These are phyloP conservation scores for Dictyophora rubrovolvata DNA, from an alignment of 768 basidiomycete species.

Conservation along the genomic window DNA sequence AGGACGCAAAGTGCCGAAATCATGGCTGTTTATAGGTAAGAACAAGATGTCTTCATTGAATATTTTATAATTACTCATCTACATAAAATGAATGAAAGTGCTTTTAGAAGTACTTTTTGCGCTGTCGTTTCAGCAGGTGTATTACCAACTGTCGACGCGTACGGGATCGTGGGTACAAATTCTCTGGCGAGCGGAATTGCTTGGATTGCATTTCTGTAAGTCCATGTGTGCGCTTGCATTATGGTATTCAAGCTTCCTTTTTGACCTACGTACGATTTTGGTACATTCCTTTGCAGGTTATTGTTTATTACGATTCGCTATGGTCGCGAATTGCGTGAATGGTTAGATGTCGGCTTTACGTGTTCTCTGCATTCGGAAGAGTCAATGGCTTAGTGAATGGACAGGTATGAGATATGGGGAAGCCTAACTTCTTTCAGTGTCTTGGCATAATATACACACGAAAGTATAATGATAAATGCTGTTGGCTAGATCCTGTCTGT, in stretches of 20 bases:
- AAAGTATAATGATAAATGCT: no score
- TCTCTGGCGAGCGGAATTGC: conserved; percentile 33
- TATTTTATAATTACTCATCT: background rate
- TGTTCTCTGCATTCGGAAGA: background rate
- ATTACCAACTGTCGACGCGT: conserved; percentile 41
- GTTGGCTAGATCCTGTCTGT: no score
- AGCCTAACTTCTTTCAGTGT: no score
- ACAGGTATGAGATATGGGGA: no score
- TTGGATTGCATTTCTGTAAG: conserved; percentile 45
- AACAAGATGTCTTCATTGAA: background rate
- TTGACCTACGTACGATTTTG: no score
- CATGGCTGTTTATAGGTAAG: conserved; percentile 43
- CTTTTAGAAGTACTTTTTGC: conserved; percentile 35
- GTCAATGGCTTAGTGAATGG: background rate
- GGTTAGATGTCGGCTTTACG: conserved; percentile 43
- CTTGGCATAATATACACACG: no score
- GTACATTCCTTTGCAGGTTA: conserved; percentile 37
- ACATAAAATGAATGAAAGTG: no score
- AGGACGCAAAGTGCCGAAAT: conserved; percentile 52
- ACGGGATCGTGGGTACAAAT: conserved; percentile 45
- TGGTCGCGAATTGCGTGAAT: conserved; percentile 46
- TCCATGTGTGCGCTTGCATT: no score
- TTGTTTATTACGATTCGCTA: conserved; percentile 44
- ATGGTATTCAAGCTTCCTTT: no score
- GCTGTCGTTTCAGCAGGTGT: conserved; percentile 34